Conservation (phyloP, 805 yeast genomes). For the Ogataea kodamae region DNA sequence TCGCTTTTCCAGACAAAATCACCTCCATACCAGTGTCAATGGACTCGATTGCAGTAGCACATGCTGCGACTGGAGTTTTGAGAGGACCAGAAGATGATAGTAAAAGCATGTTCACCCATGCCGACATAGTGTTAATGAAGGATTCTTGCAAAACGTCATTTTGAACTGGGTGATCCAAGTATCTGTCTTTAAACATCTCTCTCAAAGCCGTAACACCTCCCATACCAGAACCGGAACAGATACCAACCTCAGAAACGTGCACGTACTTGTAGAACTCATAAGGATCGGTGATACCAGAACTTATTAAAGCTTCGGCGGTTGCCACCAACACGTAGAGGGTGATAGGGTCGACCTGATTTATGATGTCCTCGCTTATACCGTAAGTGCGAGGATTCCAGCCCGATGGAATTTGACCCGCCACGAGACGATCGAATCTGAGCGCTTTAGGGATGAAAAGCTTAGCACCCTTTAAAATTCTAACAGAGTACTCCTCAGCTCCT, state of each 20-base stretch:
- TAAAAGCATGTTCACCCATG: slow-evolving; percentile 99
- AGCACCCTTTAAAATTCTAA: slow-evolving; percentile 89
- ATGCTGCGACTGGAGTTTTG: slow-evolving; percentile 99
- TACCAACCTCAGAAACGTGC: slow-evolving; percentile 97
- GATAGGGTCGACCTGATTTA: slow-evolving; percentile 93
- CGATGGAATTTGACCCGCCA: slow-evolving; percentile 94
- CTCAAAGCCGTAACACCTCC: slow-evolving; percentile 98
- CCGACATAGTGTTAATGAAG: slow-evolving; percentile 97
- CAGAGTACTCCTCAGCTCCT: slow-evolving; percentile 90
- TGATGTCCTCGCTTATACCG: slow-evolving; percentile 92
- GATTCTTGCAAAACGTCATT: slow-evolving; percentile 97
- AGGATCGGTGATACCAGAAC: slow-evolving; percentile 97
- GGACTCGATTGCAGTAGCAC: slow-evolving; percentile 98
- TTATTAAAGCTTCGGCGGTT: slow-evolving; percentile 89
- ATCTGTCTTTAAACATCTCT: slow-evolving; percentile 97
- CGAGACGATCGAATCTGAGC: slow-evolving; percentile 61
- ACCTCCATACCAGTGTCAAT: slow-evolving; percentile 95
- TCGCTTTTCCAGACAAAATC: slow-evolving; percentile 89
- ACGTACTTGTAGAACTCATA: slow-evolving; percentile 98
- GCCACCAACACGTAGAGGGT: slow-evolving; percentile 91
- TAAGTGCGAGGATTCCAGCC: slow-evolving; percentile 97
- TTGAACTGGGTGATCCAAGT: slow-evolving; percentile 89
- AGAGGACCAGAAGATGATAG: slow-evolving; percentile 97
- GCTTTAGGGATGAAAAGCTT: slow-evolving; percentile 88
- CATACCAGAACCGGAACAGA: slow-evolving; percentile 99